A percentile compares a stretch with the other conserved stretches of the same genome.
Conservation (phyloP, 2,329 filamentous ascomycete species). For the Xylariaceae sp. region DNA sequence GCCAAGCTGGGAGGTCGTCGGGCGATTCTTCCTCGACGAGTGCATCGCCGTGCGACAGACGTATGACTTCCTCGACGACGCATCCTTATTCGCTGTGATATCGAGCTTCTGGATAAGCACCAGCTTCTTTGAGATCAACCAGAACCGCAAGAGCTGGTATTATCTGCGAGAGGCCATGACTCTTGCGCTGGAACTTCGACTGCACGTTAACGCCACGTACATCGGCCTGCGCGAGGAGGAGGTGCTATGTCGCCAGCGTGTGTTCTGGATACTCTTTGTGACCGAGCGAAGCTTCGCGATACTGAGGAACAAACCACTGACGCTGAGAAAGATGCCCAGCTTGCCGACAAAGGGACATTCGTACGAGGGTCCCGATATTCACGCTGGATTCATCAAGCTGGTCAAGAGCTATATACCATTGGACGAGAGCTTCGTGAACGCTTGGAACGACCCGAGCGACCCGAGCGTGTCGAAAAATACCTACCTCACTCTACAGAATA, state of each 20-base stretch:
- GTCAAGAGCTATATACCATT: constrained; percentile 59
- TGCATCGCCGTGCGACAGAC: constrained; percentile 50
- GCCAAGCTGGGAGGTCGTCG: constrained; percentile 44
- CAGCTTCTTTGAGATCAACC: constrained; percentile 57
- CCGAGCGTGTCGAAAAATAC: constrained; percentile 28
- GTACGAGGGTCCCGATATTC: constrained; percentile 48
- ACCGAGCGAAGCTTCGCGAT: constrained; percentile 61
- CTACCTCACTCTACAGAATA: constrained; percentile 24
- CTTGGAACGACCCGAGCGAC: constrained; percentile 52
- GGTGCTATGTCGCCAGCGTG: constrained; percentile 46
- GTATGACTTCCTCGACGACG: constrained; percentile 54
- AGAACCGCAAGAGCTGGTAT: constrained; percentile 58
- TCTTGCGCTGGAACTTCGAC: constrained; percentile 52
- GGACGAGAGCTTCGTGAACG: constrained; percentile 58
- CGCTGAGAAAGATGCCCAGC: constrained; percentile 54
- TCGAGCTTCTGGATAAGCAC: constrained; percentile 60
- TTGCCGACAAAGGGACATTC: constrained; percentile 48
- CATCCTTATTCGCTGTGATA: constrained; percentile 51
- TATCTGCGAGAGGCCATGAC: constrained; percentile 59
- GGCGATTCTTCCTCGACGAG: constrained; percentile 54
- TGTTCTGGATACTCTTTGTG: constrained; percentile 61
- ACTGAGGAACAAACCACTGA: constrained; percentile 59
- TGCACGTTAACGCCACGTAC: constrained; percentile 56
- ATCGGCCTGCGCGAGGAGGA: constrained; percentile 43
- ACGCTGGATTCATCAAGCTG: constrained; percentile 56